Evolutionary conservation across 2,329 filamentous ascomycete genomes (phyloP).

Genomic region (Ophiostoma sp.): DNA sequence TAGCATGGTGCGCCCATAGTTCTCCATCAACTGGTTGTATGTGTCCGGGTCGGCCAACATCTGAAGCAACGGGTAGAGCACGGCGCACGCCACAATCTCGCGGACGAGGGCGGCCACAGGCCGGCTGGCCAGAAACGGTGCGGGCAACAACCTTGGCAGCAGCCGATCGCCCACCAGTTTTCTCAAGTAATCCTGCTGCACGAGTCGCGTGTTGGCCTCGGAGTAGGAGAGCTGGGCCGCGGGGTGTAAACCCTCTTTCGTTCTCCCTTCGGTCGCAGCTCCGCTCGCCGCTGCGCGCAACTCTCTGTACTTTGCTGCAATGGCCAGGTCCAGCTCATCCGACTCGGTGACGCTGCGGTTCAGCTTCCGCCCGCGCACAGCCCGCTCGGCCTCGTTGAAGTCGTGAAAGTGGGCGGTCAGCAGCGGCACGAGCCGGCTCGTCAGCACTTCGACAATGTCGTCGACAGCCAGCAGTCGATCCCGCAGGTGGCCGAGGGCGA

Average conservation of each 20-base stretch:
- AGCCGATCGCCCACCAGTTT: slow-evolving; percentile 66
- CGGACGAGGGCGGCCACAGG: slow-evolving; percentile 78
- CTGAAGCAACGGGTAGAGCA: slow-evolving; percentile 78
- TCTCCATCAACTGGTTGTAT: slow-evolving; percentile 96
- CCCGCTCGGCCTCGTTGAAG: slow-evolving; percentile 85
- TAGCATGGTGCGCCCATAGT: slow-evolving; percentile 78
- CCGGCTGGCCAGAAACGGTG: slow-evolving; percentile 72
- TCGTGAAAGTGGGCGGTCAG: slow-evolving; percentile 85
- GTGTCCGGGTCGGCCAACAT: slow-evolving; percentile 88
- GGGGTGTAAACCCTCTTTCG: slow-evolving; percentile 67
- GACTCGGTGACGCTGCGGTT: slow-evolving; percentile 92
- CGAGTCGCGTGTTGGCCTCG: slow-evolving; percentile 66
- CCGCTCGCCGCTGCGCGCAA: not conserved
- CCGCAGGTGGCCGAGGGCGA: slow-evolving; percentile 68
- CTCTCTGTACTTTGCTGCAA: slow-evolving; percentile 89
- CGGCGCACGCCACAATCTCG: slow-evolving; percentile 91
- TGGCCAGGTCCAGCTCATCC: slow-evolving; percentile 91
- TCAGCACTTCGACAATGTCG: slow-evolving; percentile 81
- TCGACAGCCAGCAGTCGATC: slow-evolving; percentile 75
- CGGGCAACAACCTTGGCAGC: slow-evolving; percentile 72
- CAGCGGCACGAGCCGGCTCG: slow-evolving; percentile 81
- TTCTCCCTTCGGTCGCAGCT: not conserved
- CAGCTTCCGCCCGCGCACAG: slow-evolving; percentile 82
- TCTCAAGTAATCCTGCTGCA: slow-evolving; percentile 87
- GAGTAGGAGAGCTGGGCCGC: slow-evolving; percentile 81